These are phyloP conservation scores for Musa itinerans DNA, from an alignment of 176 grass and related monocot genomes.

Conservation along the genomic window DNA sequence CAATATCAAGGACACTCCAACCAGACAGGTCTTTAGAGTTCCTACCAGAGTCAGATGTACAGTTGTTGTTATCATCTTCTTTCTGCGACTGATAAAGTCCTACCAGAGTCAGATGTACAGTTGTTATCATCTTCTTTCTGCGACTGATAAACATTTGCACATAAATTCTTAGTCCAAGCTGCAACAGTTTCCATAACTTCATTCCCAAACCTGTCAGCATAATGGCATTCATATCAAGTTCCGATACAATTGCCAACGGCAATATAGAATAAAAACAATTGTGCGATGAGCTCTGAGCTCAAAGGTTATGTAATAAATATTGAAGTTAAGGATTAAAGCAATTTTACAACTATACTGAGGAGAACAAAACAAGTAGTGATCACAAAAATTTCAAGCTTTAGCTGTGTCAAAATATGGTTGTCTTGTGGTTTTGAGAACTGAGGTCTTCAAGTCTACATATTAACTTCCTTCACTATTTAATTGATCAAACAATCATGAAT, in stretches of 20 bases:
- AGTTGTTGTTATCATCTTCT: slow-evolving; percentile 1
- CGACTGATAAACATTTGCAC: slow-evolving; percentile 27
- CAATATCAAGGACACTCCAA: slow-evolving; percentile 76
- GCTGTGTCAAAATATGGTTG: too few relatives aligned
- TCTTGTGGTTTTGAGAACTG: background rate
- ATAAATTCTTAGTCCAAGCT: slow-evolving; percentile 72
- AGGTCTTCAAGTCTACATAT: background rate
- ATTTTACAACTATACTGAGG: too few relatives aligned
- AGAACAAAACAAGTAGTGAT: too few relatives aligned
- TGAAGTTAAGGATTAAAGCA: too few relatives aligned
- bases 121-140: slow-evolving; percentile 5
- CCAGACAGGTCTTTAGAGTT: slow-evolving; percentile 35
- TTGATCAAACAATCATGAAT: background rate
- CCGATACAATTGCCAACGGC: background rate
- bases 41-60: slow-evolving; percentile 38
- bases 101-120: too few relatives aligned
- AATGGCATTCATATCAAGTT: slow-evolving; percentile 1
- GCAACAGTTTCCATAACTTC: slow-evolving; percentile 96
- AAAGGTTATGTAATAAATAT: background rate
- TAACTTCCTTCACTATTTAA: background rate
- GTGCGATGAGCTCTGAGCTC: background rate
- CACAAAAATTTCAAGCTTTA: too few relatives aligned
- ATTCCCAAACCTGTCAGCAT: slow-evolving; percentile 66
- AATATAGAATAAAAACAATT: background rate
- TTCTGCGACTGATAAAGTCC: slow-evolving; percentile 21